Base-by-base conservation (phyloP, 176 grass and related monocot species). In the Avena sativa region DNA sequence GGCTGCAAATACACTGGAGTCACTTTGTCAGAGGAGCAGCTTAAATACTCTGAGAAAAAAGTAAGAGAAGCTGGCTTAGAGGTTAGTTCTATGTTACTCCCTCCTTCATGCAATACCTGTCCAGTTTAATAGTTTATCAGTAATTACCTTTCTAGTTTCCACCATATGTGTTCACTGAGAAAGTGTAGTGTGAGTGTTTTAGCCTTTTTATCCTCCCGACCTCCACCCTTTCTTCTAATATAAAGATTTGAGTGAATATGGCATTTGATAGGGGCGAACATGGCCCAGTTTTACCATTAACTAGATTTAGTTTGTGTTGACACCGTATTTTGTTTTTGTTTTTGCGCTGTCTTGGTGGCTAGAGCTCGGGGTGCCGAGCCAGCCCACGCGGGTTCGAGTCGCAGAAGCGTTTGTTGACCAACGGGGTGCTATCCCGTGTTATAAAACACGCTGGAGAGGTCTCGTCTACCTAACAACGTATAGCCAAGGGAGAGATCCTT, bases 21-120 rank as follows among this genome's bases (percentile, higher is more conserved):
- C 47, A 75, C 72, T 75, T 75, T 75, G 72, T 75, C 72, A 4
- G 72, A 51, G 72, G 72, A 75, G 72, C 72, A 75, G 72, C 72
- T 52, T 51, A 75, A 46, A 47, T 72, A 72, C 10, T 19, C 69
- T 0, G 19, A 72, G 69, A 12, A 43, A 46, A 72, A 72, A 72
- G 69, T n/a, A 47, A 72, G 2, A 72, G 69, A 72, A 72, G 69
- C 69, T 46, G 69, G 69, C 40, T 75, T 75, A 28, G 47, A 75
- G 72, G 72, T 75, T 75, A 75, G 47, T 75, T 75, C 47, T 51
- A 28, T 75, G 21, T 52, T 51, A 30, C 47, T 75, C 47, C 47
- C 47, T 52, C 7, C 47, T 75, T 75, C 52, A 72, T 20, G 0
- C 9, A 48, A 14, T 74, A 48, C n/a, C 0, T 74, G 20, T 72